phyloP scores from a whole-genome alignment of 2,329 filamentous ascomycete species.

The Claviceps sp. region DNA sequence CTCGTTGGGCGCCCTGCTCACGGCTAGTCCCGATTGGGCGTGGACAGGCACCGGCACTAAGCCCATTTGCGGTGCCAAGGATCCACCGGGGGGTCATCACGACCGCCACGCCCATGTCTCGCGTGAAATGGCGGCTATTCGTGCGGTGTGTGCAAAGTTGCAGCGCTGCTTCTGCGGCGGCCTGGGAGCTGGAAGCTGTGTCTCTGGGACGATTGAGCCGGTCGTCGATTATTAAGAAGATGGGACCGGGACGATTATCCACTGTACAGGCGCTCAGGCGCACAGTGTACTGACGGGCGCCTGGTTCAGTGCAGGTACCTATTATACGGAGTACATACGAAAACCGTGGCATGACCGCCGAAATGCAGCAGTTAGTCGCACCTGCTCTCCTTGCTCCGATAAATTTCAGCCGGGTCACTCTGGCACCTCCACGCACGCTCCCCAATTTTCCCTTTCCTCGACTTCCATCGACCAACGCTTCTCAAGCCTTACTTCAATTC shows the following conservation, averaged over 20 bases:
- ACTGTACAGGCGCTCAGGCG: no score
- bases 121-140: background rate
- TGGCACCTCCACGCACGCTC: slow-evolving; percentile 5
- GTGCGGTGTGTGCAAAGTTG: background rate
- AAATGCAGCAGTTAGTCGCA: slow-evolving; percentile 8
- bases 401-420: slow-evolving; percentile 3
- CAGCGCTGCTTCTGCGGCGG: background rate
- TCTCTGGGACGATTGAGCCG: background rate
- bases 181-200: background rate
- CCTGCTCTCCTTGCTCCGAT: slow-evolving; percentile 15
- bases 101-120: slow-evolving; percentile 8
- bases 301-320: no score
- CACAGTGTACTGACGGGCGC: no score
- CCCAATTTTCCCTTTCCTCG: slow-evolving; percentile 15
- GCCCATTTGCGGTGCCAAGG: slow-evolving; percentile 18
- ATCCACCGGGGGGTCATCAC: slow-evolving; percentile 5
- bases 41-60: slow-evolving; percentile 17
- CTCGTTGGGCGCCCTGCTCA: background rate
- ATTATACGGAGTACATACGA: no score
- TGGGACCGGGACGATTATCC: no score
- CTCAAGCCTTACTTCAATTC: slow-evolving; percentile 10
- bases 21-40: slow-evolving; percentile 11
- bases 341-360: no score
- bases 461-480: slow-evolving; percentile 7
- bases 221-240: slow-evolving; percentile 1